Conservation (phyloP, 1,284 basidiomycete genomes). For the Mycena sp. region DNA sequence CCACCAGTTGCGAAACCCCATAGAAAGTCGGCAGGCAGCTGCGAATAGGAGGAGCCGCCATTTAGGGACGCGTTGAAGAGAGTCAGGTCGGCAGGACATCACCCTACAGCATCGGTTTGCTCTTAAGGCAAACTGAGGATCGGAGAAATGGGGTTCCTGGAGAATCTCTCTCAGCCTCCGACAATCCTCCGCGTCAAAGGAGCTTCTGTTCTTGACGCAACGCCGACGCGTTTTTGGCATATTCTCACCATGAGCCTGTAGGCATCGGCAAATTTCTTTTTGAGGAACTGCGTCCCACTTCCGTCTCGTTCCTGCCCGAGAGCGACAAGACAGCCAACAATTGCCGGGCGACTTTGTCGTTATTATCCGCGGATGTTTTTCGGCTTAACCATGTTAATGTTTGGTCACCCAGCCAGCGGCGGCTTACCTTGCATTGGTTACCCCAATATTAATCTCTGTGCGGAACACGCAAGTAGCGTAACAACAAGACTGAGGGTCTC, state of each 20-base stretch:
- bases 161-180: slow-evolving; percentile 18
- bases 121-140: slow-evolving; percentile 16
- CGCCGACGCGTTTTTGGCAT: slow-evolving; percentile 4
- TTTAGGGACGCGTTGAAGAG: slow-evolving; percentile 21
- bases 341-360: no score
- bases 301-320: no score
- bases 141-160: slow-evolving; percentile 21
- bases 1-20: slow-evolving; percentile 80
- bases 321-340: no score
- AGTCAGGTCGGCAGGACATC: slow-evolving; percentile 9
- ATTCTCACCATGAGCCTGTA: background rate
- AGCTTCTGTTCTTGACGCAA: slow-evolving; percentile 14
- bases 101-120: slow-evolving; percentile 14
- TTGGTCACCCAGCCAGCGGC: no score
- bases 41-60: slow-evolving; percentile 42
- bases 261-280: no score
- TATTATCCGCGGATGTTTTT: no score
- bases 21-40: slow-evolving; percentile 65
- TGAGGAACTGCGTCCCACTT: no score
- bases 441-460: no score
- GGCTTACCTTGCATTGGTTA: no score
- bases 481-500: no score
- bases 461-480: no score
- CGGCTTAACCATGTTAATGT: no score
- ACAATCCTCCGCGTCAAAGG: background rate